phyloP scores from a whole-genome alignment of 140 eudicot species.

The Bidens hawaiensis region DNA sequence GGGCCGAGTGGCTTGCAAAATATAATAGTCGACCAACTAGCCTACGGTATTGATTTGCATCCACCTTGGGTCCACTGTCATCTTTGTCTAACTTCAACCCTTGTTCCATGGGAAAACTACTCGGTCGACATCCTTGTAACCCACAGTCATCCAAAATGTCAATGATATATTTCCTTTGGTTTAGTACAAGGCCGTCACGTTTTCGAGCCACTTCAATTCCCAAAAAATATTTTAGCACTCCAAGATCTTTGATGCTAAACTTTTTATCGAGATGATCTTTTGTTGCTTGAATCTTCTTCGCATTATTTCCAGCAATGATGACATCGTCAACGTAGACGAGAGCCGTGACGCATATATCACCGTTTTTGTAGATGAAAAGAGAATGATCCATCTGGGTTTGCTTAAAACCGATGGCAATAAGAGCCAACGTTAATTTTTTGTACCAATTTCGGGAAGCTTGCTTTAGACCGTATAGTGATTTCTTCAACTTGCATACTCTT shows the following conservation, averaged over 20 bases:
- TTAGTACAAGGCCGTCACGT: background rate
- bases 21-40: background rate
- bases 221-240: background rate
- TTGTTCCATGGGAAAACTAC: background rate
- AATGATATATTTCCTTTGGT: background rate
- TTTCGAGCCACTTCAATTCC: background rate
- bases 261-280: background rate
- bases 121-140: background rate
- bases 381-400: background rate
- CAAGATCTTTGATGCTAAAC: background rate
- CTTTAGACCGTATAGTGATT: no score
- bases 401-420: background rate
- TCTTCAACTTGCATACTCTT: no score
- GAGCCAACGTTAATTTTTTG: no score
- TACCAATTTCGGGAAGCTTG: no score
- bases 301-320: background rate
- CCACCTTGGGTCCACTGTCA: background rate
- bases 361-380: background rate
- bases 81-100: background rate
- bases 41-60: background rate
- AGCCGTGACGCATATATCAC: background rate
- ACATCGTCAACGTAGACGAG: background rate
- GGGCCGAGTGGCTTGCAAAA: background rate
- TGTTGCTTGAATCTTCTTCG: background rate
- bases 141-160: background rate